Percentiles rank a stretch among this genome's conserved stretches.
Evolutionary conservation across 2,329 filamentous ascomycete genomes (phyloP).

Genomic region (Furcasterigmium sp.): DNA sequence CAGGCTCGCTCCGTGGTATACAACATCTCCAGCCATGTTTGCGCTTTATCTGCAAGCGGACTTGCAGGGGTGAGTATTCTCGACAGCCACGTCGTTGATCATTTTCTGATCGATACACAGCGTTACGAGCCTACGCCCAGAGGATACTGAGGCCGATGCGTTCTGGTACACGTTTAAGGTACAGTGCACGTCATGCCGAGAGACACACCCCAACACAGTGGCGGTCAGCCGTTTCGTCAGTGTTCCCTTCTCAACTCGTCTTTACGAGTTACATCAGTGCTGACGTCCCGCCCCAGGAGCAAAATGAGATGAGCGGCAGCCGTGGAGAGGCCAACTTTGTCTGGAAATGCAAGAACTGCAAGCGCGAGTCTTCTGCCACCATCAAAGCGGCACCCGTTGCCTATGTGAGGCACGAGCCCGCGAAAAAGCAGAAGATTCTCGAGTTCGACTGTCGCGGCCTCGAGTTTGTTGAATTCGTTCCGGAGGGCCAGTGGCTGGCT

Average conservation of each 20-base stretch:
- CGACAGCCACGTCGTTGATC: slow-evolving; percentile 2
- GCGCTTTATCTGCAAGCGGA: slow-evolving; percentile 64
- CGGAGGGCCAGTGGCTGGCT: slow-evolving; percentile 91
- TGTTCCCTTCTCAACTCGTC: slow-evolving; percentile 7
- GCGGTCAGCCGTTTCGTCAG: slow-evolving; percentile 84
- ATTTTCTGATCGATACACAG: slow-evolving; percentile 37
- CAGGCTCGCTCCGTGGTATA: no score
- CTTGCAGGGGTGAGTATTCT: slow-evolving; percentile 53
- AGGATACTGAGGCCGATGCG: slow-evolving; percentile 73
- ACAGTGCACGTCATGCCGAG: slow-evolving; percentile 95
- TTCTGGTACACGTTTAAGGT: slow-evolving; percentile 99
- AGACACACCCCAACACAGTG: slow-evolving; percentile 82
- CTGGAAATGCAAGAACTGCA: slow-evolving; percentile 99
- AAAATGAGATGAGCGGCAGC: slow-evolving; percentile 86
- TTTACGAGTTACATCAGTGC: background rate
- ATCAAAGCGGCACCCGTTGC: slow-evolving; percentile 69
- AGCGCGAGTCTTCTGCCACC: slow-evolving; percentile 82
- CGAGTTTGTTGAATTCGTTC: slow-evolving; percentile 85
- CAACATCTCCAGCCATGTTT: no score
- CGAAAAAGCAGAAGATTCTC: slow-evolving; percentile 73
- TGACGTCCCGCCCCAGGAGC: slow-evolving; percentile 58
- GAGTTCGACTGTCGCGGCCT: slow-evolving; percentile 92
- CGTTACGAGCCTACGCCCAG: slow-evolving; percentile 82
- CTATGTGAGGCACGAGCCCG: slow-evolving; percentile 67
- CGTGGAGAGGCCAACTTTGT: slow-evolving; percentile 97